These are phyloP conservation scores for Tephrocybe sp. DNA, from an alignment of 768 basidiomycete species.

Conservation along the genomic window DNA sequence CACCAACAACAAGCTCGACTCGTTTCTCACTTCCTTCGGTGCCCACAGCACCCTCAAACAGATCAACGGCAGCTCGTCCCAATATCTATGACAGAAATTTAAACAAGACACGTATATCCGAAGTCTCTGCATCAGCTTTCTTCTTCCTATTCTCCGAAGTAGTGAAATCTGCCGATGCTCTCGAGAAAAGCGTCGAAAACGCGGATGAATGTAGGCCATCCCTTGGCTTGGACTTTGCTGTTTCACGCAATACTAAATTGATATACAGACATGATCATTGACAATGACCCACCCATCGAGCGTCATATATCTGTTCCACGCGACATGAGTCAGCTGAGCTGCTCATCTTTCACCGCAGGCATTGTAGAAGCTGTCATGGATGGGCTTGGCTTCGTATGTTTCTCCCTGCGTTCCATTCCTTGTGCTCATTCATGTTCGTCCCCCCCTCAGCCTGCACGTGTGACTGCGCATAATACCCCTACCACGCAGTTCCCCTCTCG, in stretches of 20 bases:
- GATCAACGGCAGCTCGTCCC: slow-evolving; percentile 47
- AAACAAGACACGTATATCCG: slow-evolving; percentile 81
- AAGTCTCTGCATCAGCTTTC: slow-evolving; percentile 83
- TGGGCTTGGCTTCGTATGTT: slow-evolving; percentile 89
- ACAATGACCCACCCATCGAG: slow-evolving; percentile 93
- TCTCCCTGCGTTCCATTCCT: neutral
- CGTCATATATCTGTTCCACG: slow-evolving; percentile 90
- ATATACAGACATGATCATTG: slow-evolving; percentile 88
- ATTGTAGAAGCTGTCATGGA: slow-evolving; percentile 97
- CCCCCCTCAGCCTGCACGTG: slow-evolving; percentile 72
- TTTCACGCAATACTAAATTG: slow-evolving; percentile 8
- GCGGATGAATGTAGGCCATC: slow-evolving; percentile 89
- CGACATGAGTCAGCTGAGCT: slow-evolving; percentile 91
- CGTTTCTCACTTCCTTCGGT: slow-evolving; percentile 71
- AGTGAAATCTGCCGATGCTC: slow-evolving; percentile 88
- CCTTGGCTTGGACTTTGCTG: slow-evolving; percentile 7
- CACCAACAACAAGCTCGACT: slow-evolving; percentile 59
- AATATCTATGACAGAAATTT: slow-evolving; percentile 88
- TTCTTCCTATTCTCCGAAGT: slow-evolving; percentile 91
- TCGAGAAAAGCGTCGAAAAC: slow-evolving; percentile 95
- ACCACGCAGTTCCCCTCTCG: slow-evolving; percentile 75
- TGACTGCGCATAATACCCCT: slow-evolving; percentile 93
- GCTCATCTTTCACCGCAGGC: slow-evolving; percentile 96
- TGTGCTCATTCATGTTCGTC: neutral
- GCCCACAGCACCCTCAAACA: slow-evolving; percentile 38